These are phyloP conservation scores for Haplographium delicatum DNA, from an alignment of 495 filamentous ascomycete species.

Conservation along the genomic window DNA sequence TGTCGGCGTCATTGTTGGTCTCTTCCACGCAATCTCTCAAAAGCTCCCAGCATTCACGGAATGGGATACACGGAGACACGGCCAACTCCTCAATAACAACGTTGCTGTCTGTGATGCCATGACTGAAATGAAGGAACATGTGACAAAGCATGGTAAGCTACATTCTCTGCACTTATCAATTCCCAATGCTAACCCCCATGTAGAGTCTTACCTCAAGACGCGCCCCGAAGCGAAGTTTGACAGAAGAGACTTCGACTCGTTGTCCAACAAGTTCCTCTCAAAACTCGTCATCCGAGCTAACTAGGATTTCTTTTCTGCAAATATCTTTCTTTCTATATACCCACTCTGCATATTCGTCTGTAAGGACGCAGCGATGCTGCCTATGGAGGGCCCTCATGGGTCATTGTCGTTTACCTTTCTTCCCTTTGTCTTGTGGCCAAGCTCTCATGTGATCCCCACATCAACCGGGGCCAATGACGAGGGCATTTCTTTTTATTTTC, in stretches of 20 bases:
- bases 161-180: constrained; percentile 9
- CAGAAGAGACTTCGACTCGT: constrained; percentile 81
- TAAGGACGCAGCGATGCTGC: constrained; percentile 22
- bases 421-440: constrained; percentile 15
- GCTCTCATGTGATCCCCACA: constrained; percentile 16
- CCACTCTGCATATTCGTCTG: constrained; percentile 27
- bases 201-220: constrained; percentile 52
- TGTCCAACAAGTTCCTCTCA: constrained; percentile 92
- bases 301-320: constrained; percentile 35
- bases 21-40: constrained; percentile 94
- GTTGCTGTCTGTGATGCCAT: constrained; percentile 85
- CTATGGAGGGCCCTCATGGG: constrained; percentile 7
- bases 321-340: constrained; percentile 26
- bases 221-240: constrained; percentile 68
- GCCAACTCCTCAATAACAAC: constrained; percentile 81
- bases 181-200: constrained; percentile 14
- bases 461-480: constrained; percentile 13
- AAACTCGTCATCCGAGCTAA: constrained; percentile 92
- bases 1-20: constrained; percentile 87
- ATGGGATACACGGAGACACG: constrained; percentile 86
- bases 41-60: constrained; percentile 85
- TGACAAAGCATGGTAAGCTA: constrained; percentile 78
- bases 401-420: constrained; percentile 2
- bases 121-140: constrained; percentile 86
- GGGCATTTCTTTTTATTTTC: constrained; percentile 14